Conservation (phyloP, 192 early-diverging fungal genomes). For the Entomortierella parvispora region DNA sequence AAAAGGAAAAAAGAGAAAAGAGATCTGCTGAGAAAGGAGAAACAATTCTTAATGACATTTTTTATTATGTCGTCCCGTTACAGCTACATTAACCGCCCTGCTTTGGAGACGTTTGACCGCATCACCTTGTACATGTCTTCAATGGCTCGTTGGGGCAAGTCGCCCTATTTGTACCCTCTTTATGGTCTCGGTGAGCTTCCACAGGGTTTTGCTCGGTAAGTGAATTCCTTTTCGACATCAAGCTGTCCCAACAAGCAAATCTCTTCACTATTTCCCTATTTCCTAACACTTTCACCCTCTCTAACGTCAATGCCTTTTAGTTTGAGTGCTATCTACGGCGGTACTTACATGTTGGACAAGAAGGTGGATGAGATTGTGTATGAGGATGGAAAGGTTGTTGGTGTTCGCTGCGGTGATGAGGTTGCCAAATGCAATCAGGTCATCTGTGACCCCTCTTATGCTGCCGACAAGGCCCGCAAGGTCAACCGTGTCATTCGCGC, state of each 20-base stretch:
- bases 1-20: too few relatives aligned
- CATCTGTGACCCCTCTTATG: constrained; percentile 98
- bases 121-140: constrained; percentile 94
- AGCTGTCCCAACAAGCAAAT: too few relatives aligned
- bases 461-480: constrained; percentile 80
- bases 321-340: constrained; percentile 97
- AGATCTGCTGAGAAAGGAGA: too few relatives aligned
- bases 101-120: constrained; percentile 88
- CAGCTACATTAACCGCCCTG: constrained; percentile 73
- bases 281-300: background rate
- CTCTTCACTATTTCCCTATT: background rate
- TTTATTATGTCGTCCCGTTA: too few relatives aligned
- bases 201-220: constrained; percentile 93
- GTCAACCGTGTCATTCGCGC: constrained; percentile 91
- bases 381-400: constrained; percentile 84
- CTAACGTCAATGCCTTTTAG: constrained; percentile 54
- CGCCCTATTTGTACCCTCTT: constrained; percentile 98
- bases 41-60: too few relatives aligned
- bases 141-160: constrained; percentile 92
- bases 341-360: constrained; percentile 99
- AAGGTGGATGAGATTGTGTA: constrained; percentile 91
- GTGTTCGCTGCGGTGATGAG: constrained; percentile 92
- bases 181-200: constrained; percentile 98
- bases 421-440: constrained; percentile 84
- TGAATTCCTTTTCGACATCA: background rate